These are phyloP conservation scores for Acacia confusa DNA, from an alignment of 306 rosid genomes.

Conservation along the genomic window DNA sequence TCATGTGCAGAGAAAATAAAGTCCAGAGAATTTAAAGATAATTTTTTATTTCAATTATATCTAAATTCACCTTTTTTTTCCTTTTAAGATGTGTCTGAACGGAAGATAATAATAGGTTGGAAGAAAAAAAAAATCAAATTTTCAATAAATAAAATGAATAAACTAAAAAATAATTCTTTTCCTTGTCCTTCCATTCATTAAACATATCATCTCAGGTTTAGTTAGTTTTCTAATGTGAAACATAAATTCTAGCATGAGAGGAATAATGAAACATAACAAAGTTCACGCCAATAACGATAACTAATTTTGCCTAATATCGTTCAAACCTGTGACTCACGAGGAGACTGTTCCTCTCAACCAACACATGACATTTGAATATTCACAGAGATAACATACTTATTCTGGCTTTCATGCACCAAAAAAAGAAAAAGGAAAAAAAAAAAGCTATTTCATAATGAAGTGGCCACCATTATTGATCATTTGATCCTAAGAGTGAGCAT, in stretches of 20 bases:
- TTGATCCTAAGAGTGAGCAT: background rate
- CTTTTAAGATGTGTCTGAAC: background rate
- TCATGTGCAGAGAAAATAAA: background rate
- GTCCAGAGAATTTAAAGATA: background rate
- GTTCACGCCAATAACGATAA: background rate
- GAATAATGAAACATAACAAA: background rate
- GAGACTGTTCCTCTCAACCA: too few species aligned
- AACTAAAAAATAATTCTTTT: background rate
- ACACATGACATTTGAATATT: too few species aligned
- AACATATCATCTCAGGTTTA: background rate
- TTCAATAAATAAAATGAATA: background rate
- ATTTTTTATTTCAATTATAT: background rate
- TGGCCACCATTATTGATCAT: background rate
- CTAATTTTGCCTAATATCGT: too few species aligned
- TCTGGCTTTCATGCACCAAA: background rate
- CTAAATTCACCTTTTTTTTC: background rate
- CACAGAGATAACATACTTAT: background rate
- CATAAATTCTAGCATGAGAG: background rate
- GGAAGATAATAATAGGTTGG: background rate
- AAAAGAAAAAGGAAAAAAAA: background rate
- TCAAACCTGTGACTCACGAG: too few species aligned
- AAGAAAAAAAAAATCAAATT: background rate
- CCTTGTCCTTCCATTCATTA: background rate
- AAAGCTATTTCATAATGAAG: background rate
- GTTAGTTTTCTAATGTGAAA: background rate